Base-by-base conservation (phyloP, 495 filamentous ascomycete genomes). In the Hyphodiscus hymeniophilus region DNA sequence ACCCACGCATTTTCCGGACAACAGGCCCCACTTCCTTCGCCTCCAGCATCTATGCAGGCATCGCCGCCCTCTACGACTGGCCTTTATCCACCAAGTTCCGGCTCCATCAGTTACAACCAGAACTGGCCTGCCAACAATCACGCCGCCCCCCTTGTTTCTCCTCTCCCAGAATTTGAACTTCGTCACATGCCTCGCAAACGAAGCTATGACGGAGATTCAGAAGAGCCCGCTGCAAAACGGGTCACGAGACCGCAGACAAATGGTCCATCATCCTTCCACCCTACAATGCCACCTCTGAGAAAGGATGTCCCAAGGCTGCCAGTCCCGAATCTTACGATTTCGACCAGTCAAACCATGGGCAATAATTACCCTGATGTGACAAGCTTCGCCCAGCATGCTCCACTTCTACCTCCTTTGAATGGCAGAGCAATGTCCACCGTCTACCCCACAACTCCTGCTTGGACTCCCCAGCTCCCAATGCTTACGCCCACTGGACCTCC, bases 161-260 rank as follows among this genome's bases (percentile, higher is more conserved):
- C 81, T 2, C 64, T 78, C n/a, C 72, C 75, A 4, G 70, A 69
- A 24, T 58, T 69, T 20, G 68, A 68, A 24, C 65, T 69, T n/a
- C 54, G 52, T 17, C 38, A 51, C 60, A 43, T 51, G 67, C 30
- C 48, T 28, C 71, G 81, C 48, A 96, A 96, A 66, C 73, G 89
- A 46, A 84, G 77, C 48, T 73, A 76, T 30, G 89, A 94, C 30
- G 69, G 75, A 10, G 64, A 62, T 22, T 63, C 71, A 8, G 82
- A 91, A 46, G 82, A 80, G 36, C 54, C 58, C 16, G 77, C 84
- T 8, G 65, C 80, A 8, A 94, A 94, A 68, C 72, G 84, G 49
- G 42, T 70, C 45, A 69, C 60, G 63, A 63, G 55, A 52, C 44
- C 60, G 47, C n/a, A 55, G 24, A 41, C 36, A 7, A 41, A 45